These are phyloP conservation scores for Tetragonia tetragonoides DNA, from an alignment of 148 eudicot genomes.

Conservation along the genomic window DNA sequence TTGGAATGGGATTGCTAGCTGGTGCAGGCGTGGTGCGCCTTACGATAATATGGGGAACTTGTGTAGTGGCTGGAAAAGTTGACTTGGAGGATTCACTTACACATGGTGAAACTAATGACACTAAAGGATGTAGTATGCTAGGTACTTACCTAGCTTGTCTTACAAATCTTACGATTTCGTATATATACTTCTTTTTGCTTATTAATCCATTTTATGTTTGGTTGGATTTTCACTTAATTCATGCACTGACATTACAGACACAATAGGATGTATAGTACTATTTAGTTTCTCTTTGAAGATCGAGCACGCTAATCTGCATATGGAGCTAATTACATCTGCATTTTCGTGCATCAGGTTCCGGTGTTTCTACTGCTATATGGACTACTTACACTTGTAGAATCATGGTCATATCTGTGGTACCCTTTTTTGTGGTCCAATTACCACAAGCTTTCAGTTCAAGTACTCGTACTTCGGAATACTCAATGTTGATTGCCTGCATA, in stretches of 20 bases:
- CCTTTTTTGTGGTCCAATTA: constrained; percentile 73
- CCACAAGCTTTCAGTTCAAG: constrained; percentile 60
- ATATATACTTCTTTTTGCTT: too few relatives aligned
- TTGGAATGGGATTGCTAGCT: constrained; percentile 94
- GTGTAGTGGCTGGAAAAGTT: constrained; percentile 80
- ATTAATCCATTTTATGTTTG: too few relatives aligned
- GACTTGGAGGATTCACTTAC: constrained; percentile 53
- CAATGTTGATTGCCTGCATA: constrained; percentile 58
- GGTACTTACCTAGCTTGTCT: constrained; percentile 32
- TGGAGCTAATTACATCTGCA: background rate
- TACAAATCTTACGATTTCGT: too few relatives aligned
- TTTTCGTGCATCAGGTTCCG: constrained; percentile 50
- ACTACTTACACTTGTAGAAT: constrained; percentile 83
- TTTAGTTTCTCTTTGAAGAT: too few relatives aligned
- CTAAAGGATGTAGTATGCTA: constrained; percentile 54
- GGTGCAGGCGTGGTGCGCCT: constrained; percentile 93
- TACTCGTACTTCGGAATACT: constrained; percentile 63
- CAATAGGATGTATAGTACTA: too few relatives aligned
- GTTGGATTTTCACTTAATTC: background rate
- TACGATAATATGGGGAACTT: constrained; percentile 81
- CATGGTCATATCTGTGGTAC: constrained; percentile 69
- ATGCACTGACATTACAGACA: too few relatives aligned
- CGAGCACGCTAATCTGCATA: too few relatives aligned
- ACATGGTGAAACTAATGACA: constrained; percentile 44
- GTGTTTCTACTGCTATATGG: constrained; percentile 87